phyloP scores from a whole-genome alignment of 2,329 filamentous ascomycete species.

The Fusarium graminum region DNA sequence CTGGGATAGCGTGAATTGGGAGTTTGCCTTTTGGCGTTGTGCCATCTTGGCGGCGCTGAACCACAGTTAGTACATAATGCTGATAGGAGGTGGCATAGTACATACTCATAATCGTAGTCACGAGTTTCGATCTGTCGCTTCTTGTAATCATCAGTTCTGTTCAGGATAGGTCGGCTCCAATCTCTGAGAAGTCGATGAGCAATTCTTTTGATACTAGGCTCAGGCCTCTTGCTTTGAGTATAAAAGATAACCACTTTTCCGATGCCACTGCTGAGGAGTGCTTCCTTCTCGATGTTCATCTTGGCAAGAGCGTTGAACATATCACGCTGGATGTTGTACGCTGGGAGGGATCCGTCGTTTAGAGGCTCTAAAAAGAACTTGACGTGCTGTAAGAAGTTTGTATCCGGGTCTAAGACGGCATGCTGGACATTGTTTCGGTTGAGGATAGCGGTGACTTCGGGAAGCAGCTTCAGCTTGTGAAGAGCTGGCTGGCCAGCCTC shows the following conservation, averaged over 20 bases:
- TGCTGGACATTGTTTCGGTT: constrained; percentile 90
- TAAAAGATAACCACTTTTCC: constrained; percentile 98
- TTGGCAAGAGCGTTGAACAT: constrained; percentile 84
- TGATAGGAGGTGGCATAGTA: not conserved
- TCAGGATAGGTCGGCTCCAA: constrained; percentile 95
- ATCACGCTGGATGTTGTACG: constrained; percentile 97
- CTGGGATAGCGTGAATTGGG: constrained; percentile 65
- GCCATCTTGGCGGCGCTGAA: constrained; percentile 66
- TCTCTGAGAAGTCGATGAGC: constrained; percentile 93
- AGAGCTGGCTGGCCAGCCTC: constrained; percentile 83
- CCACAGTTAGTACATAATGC: constrained; percentile 28
- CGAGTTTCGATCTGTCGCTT: constrained; percentile 78
- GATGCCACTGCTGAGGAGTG: constrained; percentile 89
- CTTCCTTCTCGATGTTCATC: constrained; percentile 91
- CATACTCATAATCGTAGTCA: constrained; percentile 74
- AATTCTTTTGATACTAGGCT: constrained; percentile 90
- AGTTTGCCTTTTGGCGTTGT: constrained; percentile 62
- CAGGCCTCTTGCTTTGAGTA: constrained; percentile 91
- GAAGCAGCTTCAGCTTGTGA: constrained; percentile 93
- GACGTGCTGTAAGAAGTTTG: constrained; percentile 93
- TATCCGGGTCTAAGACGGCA: constrained; percentile 91
- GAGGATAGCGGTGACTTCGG: constrained; percentile 87
- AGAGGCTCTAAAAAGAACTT: constrained; percentile 98
- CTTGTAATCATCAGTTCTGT: constrained; percentile 94
- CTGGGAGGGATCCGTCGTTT: constrained; percentile 91